These are phyloP conservation scores for Thalassiosira hispida DNA, from an alignment of 352 stramenopile species.

Conservation along the genomic window DNA sequence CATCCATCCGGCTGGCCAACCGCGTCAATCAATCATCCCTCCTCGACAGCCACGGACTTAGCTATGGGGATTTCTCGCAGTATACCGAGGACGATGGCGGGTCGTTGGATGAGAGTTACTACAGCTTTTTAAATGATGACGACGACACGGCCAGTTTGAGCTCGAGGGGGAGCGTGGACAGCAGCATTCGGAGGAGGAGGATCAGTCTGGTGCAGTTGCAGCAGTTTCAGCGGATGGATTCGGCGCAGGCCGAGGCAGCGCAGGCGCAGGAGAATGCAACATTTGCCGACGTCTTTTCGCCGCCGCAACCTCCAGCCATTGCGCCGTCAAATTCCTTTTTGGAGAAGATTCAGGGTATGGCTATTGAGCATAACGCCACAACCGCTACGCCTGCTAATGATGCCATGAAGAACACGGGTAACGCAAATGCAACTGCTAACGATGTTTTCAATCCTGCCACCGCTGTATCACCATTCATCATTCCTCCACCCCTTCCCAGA, in stretches of 20 bases:
- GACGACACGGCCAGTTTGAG: constrained; percentile 47
- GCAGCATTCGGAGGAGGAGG: constrained; percentile 10
- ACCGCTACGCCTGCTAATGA: background rate
- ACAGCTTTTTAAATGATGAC: constrained; percentile 19
- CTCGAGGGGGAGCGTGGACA: constrained; percentile 29
- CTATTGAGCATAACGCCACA: constrained; percentile 17
- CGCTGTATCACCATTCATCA: background rate
- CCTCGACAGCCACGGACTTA: constrained; percentile 2
- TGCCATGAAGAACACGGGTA: background rate
- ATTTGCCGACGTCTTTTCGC: background rate
- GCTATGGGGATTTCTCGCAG: constrained; percentile 20
- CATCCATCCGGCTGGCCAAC: constrained; percentile 68
- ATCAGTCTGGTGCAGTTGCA: background rate
- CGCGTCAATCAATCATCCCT: constrained; percentile 21
- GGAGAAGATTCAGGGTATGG: constrained; percentile 37
- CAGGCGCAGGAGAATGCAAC: background rate
- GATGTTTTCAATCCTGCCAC: background rate
- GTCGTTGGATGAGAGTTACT: constrained; percentile 22
- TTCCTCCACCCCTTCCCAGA: background rate
- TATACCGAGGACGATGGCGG: constrained; percentile 28
- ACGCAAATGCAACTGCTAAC: background rate
- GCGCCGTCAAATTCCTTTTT: constrained; percentile 28
- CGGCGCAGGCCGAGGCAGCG: background rate
- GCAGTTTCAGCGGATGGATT: background rate
- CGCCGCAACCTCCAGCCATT: background rate